A percentile compares a stretch with the other conserved stretches of the same genome.
These are phyloP conservation scores for Capsella rubella DNA, from an alignment of 441 rosid genomes.

Conservation along the genomic window DNA sequence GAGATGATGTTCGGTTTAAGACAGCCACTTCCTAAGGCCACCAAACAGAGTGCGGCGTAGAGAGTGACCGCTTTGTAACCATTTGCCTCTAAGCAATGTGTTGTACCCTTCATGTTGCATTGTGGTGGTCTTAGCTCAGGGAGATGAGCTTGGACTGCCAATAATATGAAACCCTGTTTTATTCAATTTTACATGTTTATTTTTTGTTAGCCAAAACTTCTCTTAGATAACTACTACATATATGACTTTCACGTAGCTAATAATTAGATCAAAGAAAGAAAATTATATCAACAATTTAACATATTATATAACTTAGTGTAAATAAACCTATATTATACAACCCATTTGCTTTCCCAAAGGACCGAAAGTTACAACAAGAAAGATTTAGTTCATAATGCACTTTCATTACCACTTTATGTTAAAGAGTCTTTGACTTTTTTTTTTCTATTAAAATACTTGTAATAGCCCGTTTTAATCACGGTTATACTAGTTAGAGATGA, in stretches of 20 bases:
- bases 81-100: constrained; percentile 55
- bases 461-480: constrained; percentile 22
- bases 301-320: no score
- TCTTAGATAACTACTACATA: no score
- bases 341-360: constrained; percentile 40
- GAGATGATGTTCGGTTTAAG: constrained; percentile 77
- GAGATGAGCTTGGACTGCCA: constrained; percentile 71
- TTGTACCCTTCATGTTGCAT: constrained; percentile 51
- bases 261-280: not conserved
- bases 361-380: constrained; percentile 40
- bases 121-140: constrained; percentile 64
- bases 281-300: not conserved
- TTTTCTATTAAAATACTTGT: constrained; percentile 9
- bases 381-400: constrained; percentile 20
- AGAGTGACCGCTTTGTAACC: constrained; percentile 59
- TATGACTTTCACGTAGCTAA: not conserved
- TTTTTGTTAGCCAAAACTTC: constrained; percentile 22
- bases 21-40: constrained; percentile 78
- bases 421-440: constrained; percentile 31
- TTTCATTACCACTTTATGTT: constrained; percentile 27
- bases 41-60: constrained; percentile 63
- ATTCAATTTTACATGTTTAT: not conserved
- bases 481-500: constrained; percentile 23
- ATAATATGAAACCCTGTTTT: constrained; percentile 65
- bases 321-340: constrained; percentile 7